These are phyloP conservation scores for Angomonas deanei DNA, from an alignment of 208 protist genomes.

Conservation along the genomic window DNA sequence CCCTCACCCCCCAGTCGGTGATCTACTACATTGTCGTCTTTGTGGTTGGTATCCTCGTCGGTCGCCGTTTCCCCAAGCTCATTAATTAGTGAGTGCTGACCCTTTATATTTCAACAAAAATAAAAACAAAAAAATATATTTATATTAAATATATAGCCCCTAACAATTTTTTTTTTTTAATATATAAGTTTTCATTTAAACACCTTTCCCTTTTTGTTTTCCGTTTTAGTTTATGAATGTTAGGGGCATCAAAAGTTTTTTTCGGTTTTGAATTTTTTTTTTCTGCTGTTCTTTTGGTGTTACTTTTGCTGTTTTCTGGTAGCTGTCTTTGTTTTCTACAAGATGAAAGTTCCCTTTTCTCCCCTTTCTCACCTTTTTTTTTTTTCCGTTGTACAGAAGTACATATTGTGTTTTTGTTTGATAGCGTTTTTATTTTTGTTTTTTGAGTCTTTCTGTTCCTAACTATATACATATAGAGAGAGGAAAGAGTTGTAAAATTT, in stretches of 20 bases:
- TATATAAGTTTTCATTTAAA: background rate
- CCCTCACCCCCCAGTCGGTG: background rate
- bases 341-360: too few species aligned
- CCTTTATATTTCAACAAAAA: background rate
- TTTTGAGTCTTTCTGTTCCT: background rate
- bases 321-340: too few species aligned
- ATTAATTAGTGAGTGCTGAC: constrained; percentile 14
- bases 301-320: constrained; percentile 8
- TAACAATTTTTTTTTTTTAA: background rate
- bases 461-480: background rate
- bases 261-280: constrained; percentile 3
- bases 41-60: constrained; percentile 24
- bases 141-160: background rate
- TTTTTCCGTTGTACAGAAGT: background rate
- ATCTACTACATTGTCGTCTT: constrained; percentile 6
- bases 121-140: constrained; percentile 12
- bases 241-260: background rate
- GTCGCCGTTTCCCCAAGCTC: constrained; percentile 20
- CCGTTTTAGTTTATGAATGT: background rate
- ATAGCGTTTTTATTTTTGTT: constrained; percentile 7
- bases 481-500: too few species aligned
- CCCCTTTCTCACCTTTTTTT: too few species aligned
- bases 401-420: constrained; percentile 5
- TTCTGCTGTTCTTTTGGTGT: constrained; percentile 6
- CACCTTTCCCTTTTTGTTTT: constrained; percentile 6